Percentiles rank a stretch among this genome's conserved stretches.
Conservation (phyloP, 2,329 filamentous ascomycete genomes). For the Botrytis squamosa region DNA sequence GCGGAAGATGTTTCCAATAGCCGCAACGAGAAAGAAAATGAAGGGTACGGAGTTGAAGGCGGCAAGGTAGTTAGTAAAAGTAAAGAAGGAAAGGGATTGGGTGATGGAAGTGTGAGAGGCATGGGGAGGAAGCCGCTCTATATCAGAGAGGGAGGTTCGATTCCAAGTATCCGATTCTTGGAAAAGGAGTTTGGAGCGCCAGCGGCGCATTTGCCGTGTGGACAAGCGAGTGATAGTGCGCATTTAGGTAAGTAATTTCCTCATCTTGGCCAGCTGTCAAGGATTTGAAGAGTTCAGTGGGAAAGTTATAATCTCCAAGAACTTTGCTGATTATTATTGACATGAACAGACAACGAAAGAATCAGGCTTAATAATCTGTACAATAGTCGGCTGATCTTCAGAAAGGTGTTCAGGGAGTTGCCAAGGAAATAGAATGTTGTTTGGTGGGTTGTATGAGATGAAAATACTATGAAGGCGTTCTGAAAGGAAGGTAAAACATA, state of each 20-base stretch:
- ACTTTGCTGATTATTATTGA: not conserved
- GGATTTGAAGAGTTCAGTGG: not conserved
- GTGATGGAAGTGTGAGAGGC: constrained; percentile 16
- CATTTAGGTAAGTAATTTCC: constrained; percentile 55
- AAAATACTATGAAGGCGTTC: not conserved
- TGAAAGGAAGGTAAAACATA: not conserved
- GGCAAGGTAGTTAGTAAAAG: not conserved
- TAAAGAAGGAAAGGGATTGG: not conserved
- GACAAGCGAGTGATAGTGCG: constrained; percentile 89
- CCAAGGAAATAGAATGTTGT: constrained; percentile 35
- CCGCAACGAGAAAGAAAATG: not conserved
- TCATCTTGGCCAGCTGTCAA: not conserved
- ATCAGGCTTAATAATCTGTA: constrained; percentile 82
- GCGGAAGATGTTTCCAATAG: not conserved
- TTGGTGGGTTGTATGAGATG: not conserved
- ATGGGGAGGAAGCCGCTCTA: constrained; percentile 68
- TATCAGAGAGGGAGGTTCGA: constrained; percentile 92
- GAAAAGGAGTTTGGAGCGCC: constrained; percentile 93
- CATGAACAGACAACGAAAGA: constrained; percentile 73
- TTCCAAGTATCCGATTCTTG: constrained; percentile 88
- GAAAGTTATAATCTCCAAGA: not conserved
- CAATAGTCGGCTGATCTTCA: constrained; percentile 90
- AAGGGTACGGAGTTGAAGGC: not conserved
- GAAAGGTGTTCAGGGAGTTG: constrained; percentile 65
- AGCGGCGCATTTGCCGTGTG: constrained; percentile 89